Conservation (phyloP, 345 rosid genomes). For the Boechera retrofracta region DNA sequence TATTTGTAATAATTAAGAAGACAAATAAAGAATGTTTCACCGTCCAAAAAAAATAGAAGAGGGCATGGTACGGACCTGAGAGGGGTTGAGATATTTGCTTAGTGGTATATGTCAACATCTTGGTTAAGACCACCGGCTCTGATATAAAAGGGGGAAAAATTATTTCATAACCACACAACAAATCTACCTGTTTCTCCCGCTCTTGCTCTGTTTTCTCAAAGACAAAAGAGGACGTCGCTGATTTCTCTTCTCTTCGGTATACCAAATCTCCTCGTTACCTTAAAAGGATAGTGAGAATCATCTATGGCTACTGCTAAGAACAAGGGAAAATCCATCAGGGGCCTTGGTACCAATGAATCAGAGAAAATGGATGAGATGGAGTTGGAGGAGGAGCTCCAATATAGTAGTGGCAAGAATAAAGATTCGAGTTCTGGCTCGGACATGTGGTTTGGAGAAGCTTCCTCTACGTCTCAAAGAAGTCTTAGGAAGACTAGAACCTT, state of each 20-base stretch:
- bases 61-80: conserved; percentile 15
- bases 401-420: conserved; percentile 44
- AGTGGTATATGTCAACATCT: conserved; percentile 37
- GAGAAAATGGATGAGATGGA: conserved; percentile 42
- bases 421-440: conserved; percentile 43
- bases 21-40: conserved; percentile 32
- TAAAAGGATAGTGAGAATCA: conserved; percentile 1
- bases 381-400: conserved; percentile 48
- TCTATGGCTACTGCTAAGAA: conserved; percentile 23
- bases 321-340: conserved; percentile 58
- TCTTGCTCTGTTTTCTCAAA: conserved; percentile 26
- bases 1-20: conserved; percentile 2
- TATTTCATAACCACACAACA: conserved; percentile 13
- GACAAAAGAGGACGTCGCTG: background rate
- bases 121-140: conserved; percentile 5
- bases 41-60: conserved; percentile 38
- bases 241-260: conserved; percentile 19
- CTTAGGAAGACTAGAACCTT: conserved; percentile 70
- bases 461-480: conserved; percentile 62
- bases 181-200: conserved; percentile 2
- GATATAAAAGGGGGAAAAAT: conserved; percentile 17
- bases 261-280: background rate
- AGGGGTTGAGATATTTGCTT: conserved; percentile 29
- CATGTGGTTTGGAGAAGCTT: conserved; percentile 67
- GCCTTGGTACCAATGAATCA: conserved; percentile 45